Conservation (phyloP, 352 stramenopile species). For the Phytophthora lateralis region DNA sequence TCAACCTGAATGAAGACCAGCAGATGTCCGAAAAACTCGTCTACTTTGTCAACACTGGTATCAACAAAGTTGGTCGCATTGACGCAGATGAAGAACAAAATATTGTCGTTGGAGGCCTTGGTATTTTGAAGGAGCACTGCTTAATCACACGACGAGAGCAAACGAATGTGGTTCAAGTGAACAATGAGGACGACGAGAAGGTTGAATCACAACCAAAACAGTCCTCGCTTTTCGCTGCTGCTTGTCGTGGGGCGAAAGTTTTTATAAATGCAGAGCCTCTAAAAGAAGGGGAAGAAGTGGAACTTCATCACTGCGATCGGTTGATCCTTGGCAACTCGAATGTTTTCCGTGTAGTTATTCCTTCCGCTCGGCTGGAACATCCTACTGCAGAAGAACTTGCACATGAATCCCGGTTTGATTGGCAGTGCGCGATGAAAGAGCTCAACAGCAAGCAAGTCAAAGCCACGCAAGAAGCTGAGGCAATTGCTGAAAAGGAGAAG, state of each 20-base stretch:
- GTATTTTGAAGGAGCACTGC: constrained; percentile 82
- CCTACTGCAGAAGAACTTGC: constrained; percentile 36
- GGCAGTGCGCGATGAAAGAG: constrained; percentile 83
- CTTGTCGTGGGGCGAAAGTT: constrained; percentile 53
- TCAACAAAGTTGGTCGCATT: constrained; percentile 67
- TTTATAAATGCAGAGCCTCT: constrained; percentile 75
- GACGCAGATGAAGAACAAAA: constrained; percentile 72
- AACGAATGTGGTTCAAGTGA: constrained; percentile 1
- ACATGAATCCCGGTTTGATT: constrained; percentile 66
- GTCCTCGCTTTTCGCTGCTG: constrained; percentile 36
- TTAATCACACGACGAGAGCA: constrained; percentile 35
- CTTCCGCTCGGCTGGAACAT: constrained; percentile 38
- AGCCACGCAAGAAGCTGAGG: constrained; percentile 59
- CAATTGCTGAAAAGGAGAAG: constrained; percentile 68
- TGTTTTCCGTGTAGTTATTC: constrained; percentile 78
- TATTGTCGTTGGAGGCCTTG: constrained; percentile 80
- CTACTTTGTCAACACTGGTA: constrained; percentile 71
- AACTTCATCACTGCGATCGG: constrained; percentile 69
- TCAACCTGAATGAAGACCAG: constrained; percentile 90
- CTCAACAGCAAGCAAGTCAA: constrained; percentile 79
- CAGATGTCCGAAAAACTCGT: constrained; percentile 85
- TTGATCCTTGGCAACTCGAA: constrained; percentile 81
- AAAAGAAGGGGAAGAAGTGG: constrained; percentile 34
- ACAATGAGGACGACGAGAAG: constrained; percentile 2
- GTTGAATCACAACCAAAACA: background rate